phyloP scores from a whole-genome alignment of 1,284 basidiomycete species.

The Sporisorium sorghi region DNA sequence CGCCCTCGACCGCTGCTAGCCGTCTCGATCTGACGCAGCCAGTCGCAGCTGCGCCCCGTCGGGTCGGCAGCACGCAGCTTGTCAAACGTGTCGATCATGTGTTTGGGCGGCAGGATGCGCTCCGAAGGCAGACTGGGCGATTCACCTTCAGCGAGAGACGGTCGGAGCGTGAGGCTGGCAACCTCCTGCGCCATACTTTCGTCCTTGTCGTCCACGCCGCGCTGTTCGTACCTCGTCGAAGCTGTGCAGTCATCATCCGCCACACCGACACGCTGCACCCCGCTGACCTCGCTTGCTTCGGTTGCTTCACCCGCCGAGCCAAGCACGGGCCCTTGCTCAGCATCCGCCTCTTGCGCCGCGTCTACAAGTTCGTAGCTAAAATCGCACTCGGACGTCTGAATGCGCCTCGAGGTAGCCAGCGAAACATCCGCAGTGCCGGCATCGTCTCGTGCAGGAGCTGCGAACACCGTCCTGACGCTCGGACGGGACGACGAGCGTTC shows the following conservation, averaged over 20 bases:
- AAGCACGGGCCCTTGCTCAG: neutral
- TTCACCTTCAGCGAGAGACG: neutral
- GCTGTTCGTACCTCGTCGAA: neutral
- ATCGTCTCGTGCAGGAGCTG: neutral
- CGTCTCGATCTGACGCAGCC: conserved; percentile 27
- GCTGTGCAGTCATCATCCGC: too few species aligned
- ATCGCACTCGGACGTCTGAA: conserved; percentile 14
- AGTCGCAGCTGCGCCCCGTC: conserved; percentile 23
- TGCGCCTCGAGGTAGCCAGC: neutral
- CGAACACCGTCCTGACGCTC: conserved; percentile 7
- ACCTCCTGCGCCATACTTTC: neutral
- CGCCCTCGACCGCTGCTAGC: neutral
- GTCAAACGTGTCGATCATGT: conserved; percentile 52
- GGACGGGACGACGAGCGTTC: conserved; percentile 5
- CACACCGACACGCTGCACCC: neutral
- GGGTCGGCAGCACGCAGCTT: conserved; percentile 38
- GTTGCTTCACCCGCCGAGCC: neutral
- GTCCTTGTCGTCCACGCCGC: neutral
- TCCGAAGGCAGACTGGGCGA: conserved; percentile 25
- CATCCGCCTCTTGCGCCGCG: neutral
- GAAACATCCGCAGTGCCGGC: neutral
- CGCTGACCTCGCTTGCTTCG: neutral
- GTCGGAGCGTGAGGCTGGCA: neutral
- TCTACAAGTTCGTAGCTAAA: conserved; percentile 39
- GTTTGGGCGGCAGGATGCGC: conserved; percentile 54